Conservation (phyloP, 495 filamentous ascomycete species). For the Penicillium diatomitis region DNA sequence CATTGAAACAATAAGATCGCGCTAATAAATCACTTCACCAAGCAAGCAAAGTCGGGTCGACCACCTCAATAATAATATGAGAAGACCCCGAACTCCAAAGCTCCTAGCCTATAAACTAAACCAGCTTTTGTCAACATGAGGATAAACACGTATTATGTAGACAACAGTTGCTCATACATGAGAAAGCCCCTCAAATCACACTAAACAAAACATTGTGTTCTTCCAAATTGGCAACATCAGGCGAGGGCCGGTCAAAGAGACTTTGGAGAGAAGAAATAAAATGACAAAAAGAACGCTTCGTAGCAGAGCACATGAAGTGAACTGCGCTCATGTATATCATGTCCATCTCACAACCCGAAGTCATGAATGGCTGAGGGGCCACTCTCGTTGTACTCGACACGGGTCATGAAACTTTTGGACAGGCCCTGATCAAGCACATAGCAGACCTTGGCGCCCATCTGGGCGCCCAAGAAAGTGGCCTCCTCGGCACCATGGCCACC, state of each 20-base stretch:
- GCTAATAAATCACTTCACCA: too few species aligned
- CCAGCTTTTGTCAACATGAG: conserved; percentile 10
- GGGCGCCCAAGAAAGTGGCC: conserved; percentile 70
- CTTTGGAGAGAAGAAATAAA: too few species aligned
- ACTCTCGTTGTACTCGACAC: conserved; percentile 69
- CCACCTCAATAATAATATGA: background rate
- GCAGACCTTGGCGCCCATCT: conserved; percentile 66
- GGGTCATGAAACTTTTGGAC: conserved; percentile 63
- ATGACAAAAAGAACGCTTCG: conserved; percentile 6
- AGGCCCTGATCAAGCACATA: conserved; percentile 64
- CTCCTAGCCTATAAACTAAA: conserved; percentile 11
- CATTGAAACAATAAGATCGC: too few species aligned
- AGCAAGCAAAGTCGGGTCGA: too few species aligned
- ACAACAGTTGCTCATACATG: background rate
- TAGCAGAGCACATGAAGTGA: background rate
- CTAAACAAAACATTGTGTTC: background rate
- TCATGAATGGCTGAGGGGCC: conserved; percentile 64
- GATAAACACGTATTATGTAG: too few species aligned
- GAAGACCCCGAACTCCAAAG: conserved; percentile 16
- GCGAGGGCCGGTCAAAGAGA: too few species aligned
- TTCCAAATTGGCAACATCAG: too few species aligned
- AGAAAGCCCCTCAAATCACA: conserved; percentile 1
- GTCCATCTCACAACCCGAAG: conserved; percentile 22
- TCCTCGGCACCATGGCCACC: conserved; percentile 49
- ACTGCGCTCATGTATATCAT: background rate